Evolutionary conservation across 2,329 filamentous ascomycete species (phyloP).

Genomic region (Xylariaceae sp.): DNA sequence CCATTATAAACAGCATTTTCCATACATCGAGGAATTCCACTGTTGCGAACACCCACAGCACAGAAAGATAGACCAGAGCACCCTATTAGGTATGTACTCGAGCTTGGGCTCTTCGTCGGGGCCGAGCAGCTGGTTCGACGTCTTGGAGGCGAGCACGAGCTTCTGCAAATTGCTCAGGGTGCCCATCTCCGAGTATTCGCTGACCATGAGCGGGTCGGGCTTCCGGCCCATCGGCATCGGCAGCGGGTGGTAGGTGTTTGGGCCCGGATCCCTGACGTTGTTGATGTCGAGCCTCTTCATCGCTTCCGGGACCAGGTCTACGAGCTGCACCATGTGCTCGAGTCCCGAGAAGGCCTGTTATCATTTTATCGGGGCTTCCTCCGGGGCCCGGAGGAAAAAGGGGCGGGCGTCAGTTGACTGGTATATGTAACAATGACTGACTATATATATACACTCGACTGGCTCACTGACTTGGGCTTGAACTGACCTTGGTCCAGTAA

Average conservation of each 20-base stretch:
- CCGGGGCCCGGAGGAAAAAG: neutral
- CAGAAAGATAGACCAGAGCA: conserved; percentile 11
- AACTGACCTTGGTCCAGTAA: conserved; percentile 6
- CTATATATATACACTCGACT: neutral
- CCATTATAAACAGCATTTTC: neutral
- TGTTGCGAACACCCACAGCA: conserved; percentile 12
- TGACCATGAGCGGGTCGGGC: conserved; percentile 2
- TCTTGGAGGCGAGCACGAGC: accelerated
- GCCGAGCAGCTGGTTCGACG: neutral
- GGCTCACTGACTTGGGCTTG: neutral
- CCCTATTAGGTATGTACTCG: conserved; percentile 10
- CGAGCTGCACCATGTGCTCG: conserved; percentile 12
- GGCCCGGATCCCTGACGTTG: neutral
- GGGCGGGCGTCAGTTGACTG: neutral
- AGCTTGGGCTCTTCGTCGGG: neutral
- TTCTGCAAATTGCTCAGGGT: neutral
- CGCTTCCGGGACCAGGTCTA: neutral
- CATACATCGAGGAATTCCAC: neutral
- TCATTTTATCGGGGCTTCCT: too few relatives aligned
- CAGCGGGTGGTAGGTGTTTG: too few relatives aligned
- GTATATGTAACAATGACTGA: neutral
- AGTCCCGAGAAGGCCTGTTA: conserved; percentile 5
- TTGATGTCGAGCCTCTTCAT: conserved; percentile 1
- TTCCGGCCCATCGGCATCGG: neutral
- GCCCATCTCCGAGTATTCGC: conserved; percentile 9